Percentiles rank a stretch among this genome's conserved stretches.
phyloP scores from a whole-genome alignment of 441 rosid species.

The Adansonia madagascariensis region DNA sequence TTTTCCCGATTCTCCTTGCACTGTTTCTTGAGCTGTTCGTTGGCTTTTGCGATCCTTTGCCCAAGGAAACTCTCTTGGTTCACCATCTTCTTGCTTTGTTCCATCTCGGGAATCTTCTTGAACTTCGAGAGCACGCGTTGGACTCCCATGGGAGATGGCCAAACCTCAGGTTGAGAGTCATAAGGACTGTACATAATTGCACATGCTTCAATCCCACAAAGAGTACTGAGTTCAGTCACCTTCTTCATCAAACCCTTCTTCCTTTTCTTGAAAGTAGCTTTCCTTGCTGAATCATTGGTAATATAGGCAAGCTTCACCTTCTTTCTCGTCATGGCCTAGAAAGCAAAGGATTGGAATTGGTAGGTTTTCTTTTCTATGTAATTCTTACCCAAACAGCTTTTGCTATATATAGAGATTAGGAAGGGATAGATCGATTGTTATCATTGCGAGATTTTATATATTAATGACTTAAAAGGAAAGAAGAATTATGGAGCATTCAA shows the following conservation, averaged over 20 bases:
- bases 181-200: slow-evolving; percentile 17
- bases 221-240: slow-evolving; percentile 17
- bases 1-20: slow-evolving; percentile 24
- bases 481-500: not conserved
- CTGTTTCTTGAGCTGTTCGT: slow-evolving; percentile 17
- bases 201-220: slow-evolving; percentile 8
- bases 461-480: not conserved
- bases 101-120: not conserved
- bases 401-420: slow-evolving; percentile 12
- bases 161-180: slow-evolving; percentile 19
- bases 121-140: slow-evolving; percentile 11
- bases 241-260: slow-evolving; percentile 31
- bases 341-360: not conserved
- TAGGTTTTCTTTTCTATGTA: not conserved
- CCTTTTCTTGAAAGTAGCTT: slow-evolving; percentile 29
- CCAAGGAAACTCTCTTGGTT: slow-evolving; percentile 24
- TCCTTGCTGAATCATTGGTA: slow-evolving; percentile 24
- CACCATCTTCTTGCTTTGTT: slow-evolving; percentile 23
- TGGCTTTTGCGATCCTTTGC: slow-evolving; percentile 11
- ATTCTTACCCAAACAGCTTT: slow-evolving; percentile 1
- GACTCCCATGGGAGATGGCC: slow-evolving; percentile 11
- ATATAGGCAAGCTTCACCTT: slow-evolving; percentile 28
- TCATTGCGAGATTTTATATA: not conserved
- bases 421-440: not conserved
- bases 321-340: slow-evolving; percentile 23